Evolutionary conservation across 208 protist species (phyloP), one percentile per base, ranked within the genome.

Genomic region (Borovskyia barvae): DNA sequence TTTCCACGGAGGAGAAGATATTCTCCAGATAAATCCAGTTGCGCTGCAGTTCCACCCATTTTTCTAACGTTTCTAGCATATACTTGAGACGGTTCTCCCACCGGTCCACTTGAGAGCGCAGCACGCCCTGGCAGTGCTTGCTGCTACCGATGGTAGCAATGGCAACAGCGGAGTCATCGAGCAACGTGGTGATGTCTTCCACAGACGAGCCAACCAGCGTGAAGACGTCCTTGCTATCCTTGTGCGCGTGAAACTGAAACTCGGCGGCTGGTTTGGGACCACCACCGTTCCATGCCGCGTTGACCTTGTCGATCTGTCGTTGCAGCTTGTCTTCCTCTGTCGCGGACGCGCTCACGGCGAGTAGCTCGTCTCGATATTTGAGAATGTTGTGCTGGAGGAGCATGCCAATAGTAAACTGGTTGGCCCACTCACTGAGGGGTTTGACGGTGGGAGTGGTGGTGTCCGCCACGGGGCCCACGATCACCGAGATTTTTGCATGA

Each of bases 21-120:
- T 94, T 95, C 67, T 98, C 96, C 30, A 97, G 82, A 74, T 98
- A 98, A 58, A 98, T 93, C 97, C 97, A 99, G 57, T 90, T 96
- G 30, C 95, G 80, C 85, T 99, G 97, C 46, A 97, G 89, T 53
- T 91, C 87, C 14, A 98, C 82, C 93, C 95, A 98, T 43, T 86
- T 80, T 39, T 98, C 94, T 19, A 98, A 76, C 5, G 92, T 97
- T 32, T 96, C 92, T 48, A 92, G 77, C 72, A 97, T 97, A 69
- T 98, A 96, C 32, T 74, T 72, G 17, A 99, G 80, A 14, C 94
- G 77, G 54, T 79, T 70, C 54, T 98, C 92, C 96, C 95, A 98
- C 36, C 96, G 81, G 22, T 98, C 95, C 42, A 98, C 95, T 61
- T 95, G 87, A 32, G 79, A 81, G 33, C 95, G 92, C 37, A 98